A percentile compares a stretch with the other conserved stretches of the same genome.
phyloP scores from a whole-genome alignment of 2,329 filamentous ascomycete genomes.

The Aureobasidium sp. region DNA sequence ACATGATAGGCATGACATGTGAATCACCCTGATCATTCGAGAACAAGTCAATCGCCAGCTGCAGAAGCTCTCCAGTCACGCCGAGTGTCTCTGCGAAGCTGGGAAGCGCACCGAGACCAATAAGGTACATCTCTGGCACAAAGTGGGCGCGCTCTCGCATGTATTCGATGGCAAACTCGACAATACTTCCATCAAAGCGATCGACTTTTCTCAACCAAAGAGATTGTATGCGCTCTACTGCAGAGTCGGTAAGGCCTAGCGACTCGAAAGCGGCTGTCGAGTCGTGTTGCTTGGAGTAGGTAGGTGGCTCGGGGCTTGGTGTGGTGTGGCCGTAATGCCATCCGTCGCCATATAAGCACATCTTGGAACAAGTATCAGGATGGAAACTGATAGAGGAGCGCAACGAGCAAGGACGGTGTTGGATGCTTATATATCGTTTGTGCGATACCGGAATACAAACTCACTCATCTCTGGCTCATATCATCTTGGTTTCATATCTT shows the following conservation, averaged over 20 bases:
- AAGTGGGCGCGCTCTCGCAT: background rate
- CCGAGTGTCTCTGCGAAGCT: background rate
- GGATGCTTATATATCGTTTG: too few relatives aligned
- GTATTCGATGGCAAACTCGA: background rate
- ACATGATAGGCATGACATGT: background rate
- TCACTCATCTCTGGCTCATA: background rate
- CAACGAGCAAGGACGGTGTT: background rate
- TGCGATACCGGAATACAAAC: background rate
- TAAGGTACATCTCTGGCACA: background rate
- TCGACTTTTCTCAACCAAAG: background rate
- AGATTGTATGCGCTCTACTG: background rate
- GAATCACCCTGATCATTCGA: background rate
- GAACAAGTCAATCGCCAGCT: background rate
- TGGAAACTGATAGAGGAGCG: background rate
- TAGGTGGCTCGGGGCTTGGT: background rate
- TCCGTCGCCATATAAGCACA: background rate
- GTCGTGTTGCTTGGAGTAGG: background rate
- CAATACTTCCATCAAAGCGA: background rate
- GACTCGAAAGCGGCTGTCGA: background rate
- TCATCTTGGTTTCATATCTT: background rate
- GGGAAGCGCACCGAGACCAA: background rate
- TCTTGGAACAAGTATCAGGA: background rate
- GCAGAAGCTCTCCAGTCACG: background rate
- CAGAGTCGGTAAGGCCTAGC: background rate
- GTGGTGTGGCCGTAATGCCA: background rate